Percentiles rank a stretch among this genome's conserved stretches.
Evolutionary conservation across 1,284 basidiomycete species (phyloP).

Genomic region (Ganoderma resinaceum): DNA sequence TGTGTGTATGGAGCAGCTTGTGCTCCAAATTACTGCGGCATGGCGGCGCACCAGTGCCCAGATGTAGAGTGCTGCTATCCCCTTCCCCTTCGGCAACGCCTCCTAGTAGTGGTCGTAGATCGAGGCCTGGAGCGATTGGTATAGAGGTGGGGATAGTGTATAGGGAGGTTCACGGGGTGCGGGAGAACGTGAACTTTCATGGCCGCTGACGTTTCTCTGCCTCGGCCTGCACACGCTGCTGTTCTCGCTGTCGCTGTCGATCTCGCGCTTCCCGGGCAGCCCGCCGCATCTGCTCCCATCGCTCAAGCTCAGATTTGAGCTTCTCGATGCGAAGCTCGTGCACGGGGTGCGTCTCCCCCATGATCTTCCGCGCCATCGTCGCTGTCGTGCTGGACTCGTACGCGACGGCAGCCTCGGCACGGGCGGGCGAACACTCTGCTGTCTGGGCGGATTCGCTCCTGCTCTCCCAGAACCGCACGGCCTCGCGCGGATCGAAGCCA

Average conservation of each 20-base stretch:
- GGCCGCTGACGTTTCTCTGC: background rate
- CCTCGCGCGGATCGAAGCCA: slow-evolving; percentile 81
- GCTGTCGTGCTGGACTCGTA: slow-evolving; percentile 17
- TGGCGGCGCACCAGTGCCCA: background rate
- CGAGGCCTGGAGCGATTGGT: background rate
- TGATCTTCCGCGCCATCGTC: slow-evolving; percentile 35
- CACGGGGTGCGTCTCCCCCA: slow-evolving; percentile 66
- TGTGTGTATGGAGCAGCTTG: slow-evolving; percentile 6
- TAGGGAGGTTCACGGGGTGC: background rate
- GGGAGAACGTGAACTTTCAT: background rate
- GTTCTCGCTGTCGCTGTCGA: slow-evolving; percentile 20
- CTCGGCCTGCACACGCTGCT: slow-evolving; percentile 10
- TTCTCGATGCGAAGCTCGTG: slow-evolving; percentile 63
- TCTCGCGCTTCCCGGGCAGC: slow-evolving; percentile 29
- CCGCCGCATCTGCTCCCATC: slow-evolving; percentile 66
- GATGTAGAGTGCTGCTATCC: background rate
- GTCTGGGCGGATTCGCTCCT: slow-evolving; percentile 42
- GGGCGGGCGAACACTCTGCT: slow-evolving; percentile 49
- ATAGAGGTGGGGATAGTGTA: background rate
- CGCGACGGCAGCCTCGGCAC: slow-evolving; percentile 25
- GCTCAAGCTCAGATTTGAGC: slow-evolving; percentile 66
- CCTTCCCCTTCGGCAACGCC: background rate
- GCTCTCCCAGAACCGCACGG: slow-evolving; percentile 78
- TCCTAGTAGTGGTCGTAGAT: background rate
- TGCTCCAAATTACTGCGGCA: background rate